Evolutionary conservation across 2,329 filamentous ascomycete species (phyloP), one percentile per base, ranked within the genome.

Genomic region (Colletotrichum cuscutae): DNA sequence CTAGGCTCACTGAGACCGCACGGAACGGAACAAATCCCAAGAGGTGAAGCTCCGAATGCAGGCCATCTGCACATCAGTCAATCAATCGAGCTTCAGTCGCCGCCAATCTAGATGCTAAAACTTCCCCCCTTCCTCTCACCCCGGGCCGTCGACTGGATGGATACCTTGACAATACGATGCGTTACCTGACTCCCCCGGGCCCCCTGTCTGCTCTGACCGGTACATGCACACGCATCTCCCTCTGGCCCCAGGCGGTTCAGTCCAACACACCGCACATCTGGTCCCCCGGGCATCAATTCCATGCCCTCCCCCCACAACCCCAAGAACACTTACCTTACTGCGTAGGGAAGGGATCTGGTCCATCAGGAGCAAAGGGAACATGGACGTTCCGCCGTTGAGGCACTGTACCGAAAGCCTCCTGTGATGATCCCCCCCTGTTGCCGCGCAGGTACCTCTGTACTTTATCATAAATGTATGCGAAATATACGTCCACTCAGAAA

Each of bases 181-280:
- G 59, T 58, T 74, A 68, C 73, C 64, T 71, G 71, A 49, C 32
- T 53, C 59, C 35, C 59, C 42, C n/a, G 7, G 8, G 26, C 42
- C 24, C 70, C 71, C 71, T 65, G 71, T 65, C 54, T 46, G 56
- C 61, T 65, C 67, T 71, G 67, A 73, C 71, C 62, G 68, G 68
- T 67, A 73, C 57, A 72, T 70, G 70, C 70, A 72, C 37, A 64
- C 60, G 70, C 65, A 65, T 65, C 57, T 63, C n/a, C 58, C 62
- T 65, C 60, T 65, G 68, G 54, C 52, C 64, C 61, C 32, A 52
- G 30, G 60, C 71, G 71, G 68, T 71, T 61, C 59, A 70, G 59
- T 71, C 63, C 71, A 74, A 73, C 73, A 68, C 73, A 75, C 73
- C 73, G 73, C 68, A 75, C 71, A 67, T 75, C 73, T 75, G 60